Base-by-base conservation (phyloP, 192 early-diverging fungal species). In the Umbelopsis sp. region DNA sequence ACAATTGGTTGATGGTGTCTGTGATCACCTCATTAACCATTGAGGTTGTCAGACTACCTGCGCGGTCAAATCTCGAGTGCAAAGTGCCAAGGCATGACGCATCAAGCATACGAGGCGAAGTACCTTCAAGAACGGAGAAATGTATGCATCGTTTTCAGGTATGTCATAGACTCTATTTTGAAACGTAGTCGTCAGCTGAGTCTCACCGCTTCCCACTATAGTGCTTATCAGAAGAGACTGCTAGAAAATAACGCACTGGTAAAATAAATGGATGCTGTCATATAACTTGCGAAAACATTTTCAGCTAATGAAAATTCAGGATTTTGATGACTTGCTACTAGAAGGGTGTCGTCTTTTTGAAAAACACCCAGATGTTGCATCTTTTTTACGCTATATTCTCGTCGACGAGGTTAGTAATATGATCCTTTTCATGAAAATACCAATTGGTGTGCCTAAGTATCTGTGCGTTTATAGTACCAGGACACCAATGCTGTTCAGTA, bases 401-500 rank as follows among this genome's bases (percentile, higher is more conserved):
- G 70, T 76, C 2, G 74, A 76, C 20, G 74, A 76, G 69, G 74
- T 76, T 70, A 70, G 27, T 16, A 12, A 23, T 16, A 21, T 10
- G 9, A 41, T 67, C 11, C n/a, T 18, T 64, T 49, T 69, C 64
- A 10, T 21, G 4, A 0, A 13, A 48, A 18, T 20, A 25, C n/a
- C 33, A 13, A 13, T 65, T 2, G 18, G 4, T 37, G 13, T 7
- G n/a, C 8, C n/a, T 16, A 65, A 20, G 12, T 5, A 65, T 2
- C 35, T 6, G 10, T 3, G 21, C 12, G 21, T 12, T 47, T 15
- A 16, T 27, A 77, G 75, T 77, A 67, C 33, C 75, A 77, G 68
- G 75, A 77, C 30, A 72, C 75, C 44, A 77, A 71, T 35, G 15
- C 27, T 33, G 37, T 69, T 37, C 75, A 77, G 48, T 77, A 72